These are phyloP conservation scores for Reticulascus tulasneorum DNA, from an alignment of 2,329 filamentous ascomycete genomes.

Conservation along the genomic window DNA sequence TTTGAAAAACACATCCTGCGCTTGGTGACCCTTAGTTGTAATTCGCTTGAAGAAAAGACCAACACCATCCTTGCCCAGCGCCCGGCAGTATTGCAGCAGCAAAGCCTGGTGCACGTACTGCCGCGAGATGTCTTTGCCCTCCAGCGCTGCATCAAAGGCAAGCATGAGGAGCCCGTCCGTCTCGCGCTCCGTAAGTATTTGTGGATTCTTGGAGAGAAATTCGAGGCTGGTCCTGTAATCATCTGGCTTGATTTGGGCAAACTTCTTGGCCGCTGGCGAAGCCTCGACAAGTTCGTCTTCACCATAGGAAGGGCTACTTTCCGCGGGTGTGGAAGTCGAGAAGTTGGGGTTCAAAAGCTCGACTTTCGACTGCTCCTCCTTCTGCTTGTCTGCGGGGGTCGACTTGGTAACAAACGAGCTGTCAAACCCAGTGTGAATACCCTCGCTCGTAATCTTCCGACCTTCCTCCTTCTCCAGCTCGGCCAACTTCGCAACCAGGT, in stretches of 20 bases:
- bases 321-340: constrained; percentile 17
- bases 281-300: constrained; percentile 74
- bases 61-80: constrained; percentile 83
- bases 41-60: constrained; percentile 95
- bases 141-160: constrained; percentile 84
- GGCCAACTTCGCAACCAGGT: constrained; percentile 69
- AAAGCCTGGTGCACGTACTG: constrained; percentile 93
- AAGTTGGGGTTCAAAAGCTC: constrained; percentile 74
- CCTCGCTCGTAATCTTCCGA: constrained; percentile 90
- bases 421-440: constrained; percentile 84
- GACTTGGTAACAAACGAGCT: constrained; percentile 75
- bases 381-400: constrained; percentile 40
- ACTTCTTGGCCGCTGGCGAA: constrained; percentile 73
- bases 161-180: constrained; percentile 87
- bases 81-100: constrained; percentile 89
- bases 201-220: constrained; percentile 75
- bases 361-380: constrained; percentile 47
- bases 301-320: constrained; percentile 43
- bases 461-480: constrained; percentile 81
- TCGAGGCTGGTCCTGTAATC: constrained; percentile 71
- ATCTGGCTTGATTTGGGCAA: constrained; percentile 70
- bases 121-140: constrained; percentile 70
- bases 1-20: constrained; percentile 84
- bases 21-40: constrained; percentile 83
- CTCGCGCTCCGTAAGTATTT: constrained; percentile 77